These are phyloP conservation scores for Blastocrithidia nonstop DNA, from an alignment of 208 protist genomes.

Conservation along the genomic window DNA sequence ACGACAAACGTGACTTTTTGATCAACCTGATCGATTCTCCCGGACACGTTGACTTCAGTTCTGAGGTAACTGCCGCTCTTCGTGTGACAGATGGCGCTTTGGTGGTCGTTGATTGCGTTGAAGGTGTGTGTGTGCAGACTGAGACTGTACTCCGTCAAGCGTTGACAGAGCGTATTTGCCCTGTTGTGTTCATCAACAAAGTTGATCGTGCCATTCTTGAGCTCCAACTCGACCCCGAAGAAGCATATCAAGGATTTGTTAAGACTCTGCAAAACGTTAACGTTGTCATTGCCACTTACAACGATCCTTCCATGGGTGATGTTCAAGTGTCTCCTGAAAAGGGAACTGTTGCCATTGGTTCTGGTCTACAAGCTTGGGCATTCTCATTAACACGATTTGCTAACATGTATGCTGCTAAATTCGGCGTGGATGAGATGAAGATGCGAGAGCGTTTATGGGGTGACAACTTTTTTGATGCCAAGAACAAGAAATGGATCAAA, in stretches of 20 bases:
- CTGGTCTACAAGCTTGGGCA: conserved; percentile 97
- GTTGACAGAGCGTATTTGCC: conserved; percentile 96
- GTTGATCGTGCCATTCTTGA: conserved; percentile 90
- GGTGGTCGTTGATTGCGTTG: conserved; percentile 97
- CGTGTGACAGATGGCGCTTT: conserved; percentile 99
- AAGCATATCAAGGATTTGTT: conserved; percentile 63
- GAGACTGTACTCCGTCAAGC: conserved; percentile 95
- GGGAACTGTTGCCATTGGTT: conserved; percentile 97
- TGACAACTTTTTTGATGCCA: conserved; percentile 95
- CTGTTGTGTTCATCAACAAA: conserved; percentile 99
- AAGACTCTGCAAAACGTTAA: conserved; percentile 66
- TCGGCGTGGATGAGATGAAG: conserved; percentile 79
- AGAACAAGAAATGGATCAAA: conserved; percentile 72
- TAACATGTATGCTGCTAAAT: conserved; percentile 85
- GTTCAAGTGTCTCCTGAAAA: conserved; percentile 60
- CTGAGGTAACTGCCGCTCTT: conserved; percentile 98
- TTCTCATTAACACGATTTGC: conserved; percentile 94
- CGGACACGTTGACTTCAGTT: conserved; percentile 99
- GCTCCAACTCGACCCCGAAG: conserved; percentile 74
- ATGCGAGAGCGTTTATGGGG: conserved; percentile 94
- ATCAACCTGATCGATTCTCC: conserved; percentile 91
- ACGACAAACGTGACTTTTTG: conserved; percentile 68
- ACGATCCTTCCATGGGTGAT: conserved; percentile 87
- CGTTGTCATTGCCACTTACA: conserved; percentile 95
- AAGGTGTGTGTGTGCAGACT: conserved; percentile 99